Evolutionary conservation across 2,329 filamentous ascomycete genomes (phyloP).

Genomic region (Microsporum canis): DNA sequence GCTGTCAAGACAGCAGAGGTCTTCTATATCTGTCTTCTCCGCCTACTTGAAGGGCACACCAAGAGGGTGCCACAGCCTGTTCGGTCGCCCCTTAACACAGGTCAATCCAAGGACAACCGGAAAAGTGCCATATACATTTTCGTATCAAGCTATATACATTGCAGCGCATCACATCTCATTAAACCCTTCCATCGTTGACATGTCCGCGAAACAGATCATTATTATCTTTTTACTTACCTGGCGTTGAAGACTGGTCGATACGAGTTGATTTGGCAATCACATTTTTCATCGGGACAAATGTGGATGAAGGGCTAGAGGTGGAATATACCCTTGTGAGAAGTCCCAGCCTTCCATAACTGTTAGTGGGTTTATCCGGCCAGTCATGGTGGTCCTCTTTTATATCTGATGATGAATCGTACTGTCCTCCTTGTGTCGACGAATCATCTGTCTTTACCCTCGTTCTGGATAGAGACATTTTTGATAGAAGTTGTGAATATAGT

Average conservation of each 20-base stretch:
- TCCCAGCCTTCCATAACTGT: not conserved
- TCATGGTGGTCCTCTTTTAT: not conserved
- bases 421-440: not conserved
- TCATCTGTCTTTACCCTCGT: not conserved
- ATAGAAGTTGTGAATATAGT: not conserved
- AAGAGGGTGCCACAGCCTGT: too few relatives aligned
- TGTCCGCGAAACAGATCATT: too few relatives aligned
- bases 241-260: not conserved
- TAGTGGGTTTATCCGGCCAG: not conserved
- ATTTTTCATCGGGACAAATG: not conserved
- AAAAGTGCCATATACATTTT: too few relatives aligned
- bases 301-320: not conserved
- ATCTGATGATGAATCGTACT: not conserved
- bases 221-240: too few relatives aligned
- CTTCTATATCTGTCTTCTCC: too few relatives aligned
- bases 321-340: not conserved
- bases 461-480: not conserved
- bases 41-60: too few relatives aligned
- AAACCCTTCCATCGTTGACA: too few relatives aligned
- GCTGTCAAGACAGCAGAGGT: too few relatives aligned
- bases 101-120: too few relatives aligned
- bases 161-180: too few relatives aligned
- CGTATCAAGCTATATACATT: too few relatives aligned
- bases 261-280: not conserved
- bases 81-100: too few relatives aligned